phyloP scores from a whole-genome alignment of 495 filamentous ascomycete genomes.

The Podospora tetraspora region DNA sequence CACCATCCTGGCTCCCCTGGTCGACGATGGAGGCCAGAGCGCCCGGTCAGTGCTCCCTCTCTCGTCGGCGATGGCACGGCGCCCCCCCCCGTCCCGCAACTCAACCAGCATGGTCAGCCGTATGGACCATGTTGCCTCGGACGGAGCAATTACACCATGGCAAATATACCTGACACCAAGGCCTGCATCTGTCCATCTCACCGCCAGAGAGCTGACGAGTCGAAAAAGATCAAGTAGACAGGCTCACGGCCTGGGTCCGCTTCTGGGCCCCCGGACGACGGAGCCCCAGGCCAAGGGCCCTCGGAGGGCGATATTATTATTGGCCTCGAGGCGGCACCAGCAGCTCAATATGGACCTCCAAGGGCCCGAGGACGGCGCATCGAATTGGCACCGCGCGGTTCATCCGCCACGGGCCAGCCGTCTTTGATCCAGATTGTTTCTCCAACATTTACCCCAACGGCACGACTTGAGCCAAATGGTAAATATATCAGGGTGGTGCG shows the following conservation, averaged over 20 bases:
- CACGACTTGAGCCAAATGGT: slow-evolving; percentile 22
- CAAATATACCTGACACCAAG: not conserved
- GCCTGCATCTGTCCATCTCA: not conserved
- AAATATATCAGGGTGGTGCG: slow-evolving; percentile 15
- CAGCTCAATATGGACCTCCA: slow-evolving; percentile 15
- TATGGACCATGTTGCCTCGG: not conserved
- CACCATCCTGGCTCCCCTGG: not conserved
- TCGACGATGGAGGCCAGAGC: not conserved
- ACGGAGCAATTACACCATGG: not conserved
- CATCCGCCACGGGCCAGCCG: slow-evolving; percentile 7
- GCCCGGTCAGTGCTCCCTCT: not conserved
- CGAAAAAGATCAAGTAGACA: not conserved
- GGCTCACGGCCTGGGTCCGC: slow-evolving; percentile 11
- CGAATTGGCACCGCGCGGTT: slow-evolving; percentile 16
- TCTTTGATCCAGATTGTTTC: slow-evolving; percentile 27
- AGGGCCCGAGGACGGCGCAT: slow-evolving; percentile 6
- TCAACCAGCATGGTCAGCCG: not conserved
- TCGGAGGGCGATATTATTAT: slow-evolving; percentile 9
- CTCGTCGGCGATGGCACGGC: not conserved
- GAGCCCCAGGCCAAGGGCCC: slow-evolving; percentile 6
- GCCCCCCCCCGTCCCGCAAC: not conserved
- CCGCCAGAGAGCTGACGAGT: not conserved
- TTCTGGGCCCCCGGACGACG: slow-evolving; percentile 17
- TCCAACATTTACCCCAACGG: slow-evolving; percentile 21
- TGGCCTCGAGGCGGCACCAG: slow-evolving; percentile 11